These are phyloP conservation scores for Allantophomopsis cytisporea DNA, from an alignment of 2,329 filamentous ascomycete genomes.

Conservation along the genomic window DNA sequence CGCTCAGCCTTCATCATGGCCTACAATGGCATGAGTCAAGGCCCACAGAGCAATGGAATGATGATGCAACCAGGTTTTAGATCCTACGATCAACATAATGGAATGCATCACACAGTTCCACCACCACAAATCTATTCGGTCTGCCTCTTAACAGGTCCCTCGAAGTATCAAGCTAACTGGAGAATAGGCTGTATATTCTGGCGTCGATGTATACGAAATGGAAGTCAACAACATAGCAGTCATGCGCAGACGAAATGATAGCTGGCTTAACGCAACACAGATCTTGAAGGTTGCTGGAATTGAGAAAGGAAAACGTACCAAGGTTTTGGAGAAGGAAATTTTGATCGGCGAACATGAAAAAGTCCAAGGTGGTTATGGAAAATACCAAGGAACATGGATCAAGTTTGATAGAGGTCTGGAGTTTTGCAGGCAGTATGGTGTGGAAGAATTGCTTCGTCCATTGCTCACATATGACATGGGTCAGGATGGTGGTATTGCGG, in stretches of 20 bases:
- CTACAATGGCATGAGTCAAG: slow-evolving; percentile 17
- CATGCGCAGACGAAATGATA: slow-evolving; percentile 90
- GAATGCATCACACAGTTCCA: slow-evolving; percentile 10
- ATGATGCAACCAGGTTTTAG: slow-evolving; percentile 17
- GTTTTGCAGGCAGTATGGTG: slow-evolving; percentile 70
- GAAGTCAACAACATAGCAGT: slow-evolving; percentile 86
- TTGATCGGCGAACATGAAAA: slow-evolving; percentile 95
- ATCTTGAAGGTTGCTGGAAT: slow-evolving; percentile 96
- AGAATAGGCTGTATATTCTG: slow-evolving; percentile 75
- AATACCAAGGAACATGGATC: slow-evolving; percentile 99
- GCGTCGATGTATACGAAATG: slow-evolving; percentile 97
- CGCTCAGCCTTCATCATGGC: slow-evolving; percentile 12
- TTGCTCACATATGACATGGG: slow-evolving; percentile 72
- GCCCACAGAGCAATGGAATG: slow-evolving; percentile 15
- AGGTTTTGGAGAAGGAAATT: slow-evolving; percentile 96
- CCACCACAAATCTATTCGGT: slow-evolving; percentile 50
- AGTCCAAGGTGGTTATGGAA: slow-evolving; percentile 94
- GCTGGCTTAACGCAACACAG: slow-evolving; percentile 95
- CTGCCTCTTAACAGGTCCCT: slow-evolving; percentile 11
- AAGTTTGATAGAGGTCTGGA: slow-evolving; percentile 84
- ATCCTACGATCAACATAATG: slow-evolving; percentile 14
- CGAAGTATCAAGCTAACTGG: not conserved
- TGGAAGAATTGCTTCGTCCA: slow-evolving; percentile 63
- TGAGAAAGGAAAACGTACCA: slow-evolving; percentile 94
- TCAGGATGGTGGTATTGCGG: slow-evolving; percentile 57